Evolutionary conservation across 148 eudicot genomes (phyloP).

Genomic region (Talinum fruticosum): DNA sequence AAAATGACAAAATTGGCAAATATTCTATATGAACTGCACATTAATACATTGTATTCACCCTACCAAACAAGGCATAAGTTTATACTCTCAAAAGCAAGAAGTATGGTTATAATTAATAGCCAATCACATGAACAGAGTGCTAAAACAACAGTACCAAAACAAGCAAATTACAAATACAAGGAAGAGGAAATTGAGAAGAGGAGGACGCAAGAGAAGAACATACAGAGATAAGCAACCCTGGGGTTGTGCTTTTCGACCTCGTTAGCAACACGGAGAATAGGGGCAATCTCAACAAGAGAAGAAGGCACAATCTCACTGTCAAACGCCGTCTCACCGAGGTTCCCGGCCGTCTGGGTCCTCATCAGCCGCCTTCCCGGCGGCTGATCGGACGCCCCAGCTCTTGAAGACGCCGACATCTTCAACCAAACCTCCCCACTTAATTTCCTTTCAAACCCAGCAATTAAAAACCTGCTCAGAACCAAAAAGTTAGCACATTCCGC

Average conservation of each 20-base stretch:
- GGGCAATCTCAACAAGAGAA: conserved; percentile 86
- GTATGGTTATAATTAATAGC: too few species aligned
- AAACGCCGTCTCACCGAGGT: conserved; percentile 76
- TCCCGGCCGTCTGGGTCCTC: conserved; percentile 87
- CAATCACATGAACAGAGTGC: too few species aligned
- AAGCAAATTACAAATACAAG: background rate
- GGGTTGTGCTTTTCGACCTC: conserved; percentile 92
- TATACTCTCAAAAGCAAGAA: background rate
- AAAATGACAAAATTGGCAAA: background rate
- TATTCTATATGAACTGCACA: too few species aligned
- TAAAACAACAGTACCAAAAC: background rate
- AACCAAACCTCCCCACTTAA: too few species aligned
- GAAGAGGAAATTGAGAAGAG: background rate
- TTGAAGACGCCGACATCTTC: conserved; percentile 25
- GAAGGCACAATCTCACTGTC: conserved; percentile 99
- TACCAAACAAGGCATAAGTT: background rate
- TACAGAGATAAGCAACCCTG: conserved; percentile 95
- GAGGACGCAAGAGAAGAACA: conserved; percentile 23
- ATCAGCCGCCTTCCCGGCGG: conserved; percentile 69
- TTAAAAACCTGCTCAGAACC: background rate
- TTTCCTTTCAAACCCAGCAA: background rate
- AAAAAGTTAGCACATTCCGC: background rate
- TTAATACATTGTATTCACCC: too few species aligned
- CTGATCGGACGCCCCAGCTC: conserved; percentile 44
- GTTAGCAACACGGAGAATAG: conserved; percentile 98